Base-by-base conservation (phyloP, 2,329 filamentous ascomycete genomes). In the Botrytis fragariae region DNA sequence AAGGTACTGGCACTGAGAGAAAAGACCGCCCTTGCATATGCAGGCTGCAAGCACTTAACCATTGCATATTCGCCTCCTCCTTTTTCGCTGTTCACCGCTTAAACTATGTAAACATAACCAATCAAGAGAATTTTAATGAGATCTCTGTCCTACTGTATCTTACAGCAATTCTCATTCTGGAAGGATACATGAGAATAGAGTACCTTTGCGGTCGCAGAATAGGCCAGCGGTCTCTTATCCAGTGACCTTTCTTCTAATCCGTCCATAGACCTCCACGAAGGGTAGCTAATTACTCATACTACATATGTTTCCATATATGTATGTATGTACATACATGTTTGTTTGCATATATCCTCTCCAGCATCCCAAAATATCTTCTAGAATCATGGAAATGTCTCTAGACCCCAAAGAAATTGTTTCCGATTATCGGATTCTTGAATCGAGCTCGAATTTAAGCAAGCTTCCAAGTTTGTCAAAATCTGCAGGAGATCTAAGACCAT, bases 31-130 rank as follows among this genome's bases (percentile, higher is more conserved):
- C 63, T 72, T 72, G 71, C 71, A 72, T 72, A 48, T 60, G 57
- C 60, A 42, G 69, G n/a, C 51, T 72, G 71, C 71, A 72, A 42
- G 63, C 51, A 72, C 71, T 69, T 69, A 51, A 51, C 63, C 71
- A 72, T 51, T 72, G 71, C 63, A 72, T 72, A 60, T 72, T 68
- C 61, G 61, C 70, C 70, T 72, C 62, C 48, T 72, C 61, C 61
- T 68, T 44, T 64, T 39, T 25, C 35, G 20, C 37, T 51, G 42
- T 60, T 69, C 63, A 69, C 71, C 63, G 71, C 71, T 72, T 69
- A 48, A 29, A 8, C 25, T 42, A 32, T n/a, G 14, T 8, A 48
- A 69, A 69, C 54, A 72, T 44, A 32, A 22, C 71, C 71, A 72
- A 72, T 69, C 42, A 61, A 12, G n/a, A 44, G 22, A n/a, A 32